Conservation (phyloP, 2,329 filamentous ascomycete genomes). For the Clathrospora elynae region DNA sequence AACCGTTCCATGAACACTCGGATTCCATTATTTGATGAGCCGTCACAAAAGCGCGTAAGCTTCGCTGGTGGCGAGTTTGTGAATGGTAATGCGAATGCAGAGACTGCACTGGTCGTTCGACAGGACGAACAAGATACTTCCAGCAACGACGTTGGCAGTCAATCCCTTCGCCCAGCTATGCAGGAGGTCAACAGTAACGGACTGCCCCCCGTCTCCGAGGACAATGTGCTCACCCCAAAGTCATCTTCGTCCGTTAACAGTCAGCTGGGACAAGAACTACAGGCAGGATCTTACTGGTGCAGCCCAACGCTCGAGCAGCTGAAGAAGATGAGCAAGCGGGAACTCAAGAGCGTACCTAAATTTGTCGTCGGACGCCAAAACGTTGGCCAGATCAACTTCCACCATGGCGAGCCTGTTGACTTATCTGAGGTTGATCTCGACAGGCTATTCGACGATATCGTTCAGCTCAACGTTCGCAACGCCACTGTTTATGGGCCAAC, state of each 20-base stretch:
- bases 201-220: constrained; percentile 78
- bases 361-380: constrained; percentile 84
- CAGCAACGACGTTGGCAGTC: constrained; percentile 49
- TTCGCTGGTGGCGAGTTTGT: constrained; percentile 69
- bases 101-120: constrained; percentile 57
- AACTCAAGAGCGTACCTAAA: constrained; percentile 73
- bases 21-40: constrained; percentile 63
- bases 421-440: constrained; percentile 79
- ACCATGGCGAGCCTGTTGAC: constrained; percentile 65
- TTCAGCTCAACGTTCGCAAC: constrained; percentile 75
- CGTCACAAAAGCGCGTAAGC: constrained; percentile 75
- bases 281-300: constrained; percentile 85
- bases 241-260: constrained; percentile 39
- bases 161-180: constrained; percentile 63
- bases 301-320: constrained; percentile 76
- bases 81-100: constrained; percentile 50
- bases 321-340: constrained; percentile 75
- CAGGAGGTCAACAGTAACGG: constrained; percentile 76
- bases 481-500: constrained; percentile 80
- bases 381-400: constrained; percentile 81
- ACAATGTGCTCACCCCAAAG: constrained; percentile 56
- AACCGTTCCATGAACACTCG: constrained; percentile 79
- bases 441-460: constrained; percentile 76
- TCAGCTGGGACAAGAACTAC: constrained; percentile 52
- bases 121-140: constrained; percentile 57